These are phyloP conservation scores for Sarocladium kiliense DNA, from an alignment of 2,329 filamentous ascomycete species.

Conservation along the genomic window DNA sequence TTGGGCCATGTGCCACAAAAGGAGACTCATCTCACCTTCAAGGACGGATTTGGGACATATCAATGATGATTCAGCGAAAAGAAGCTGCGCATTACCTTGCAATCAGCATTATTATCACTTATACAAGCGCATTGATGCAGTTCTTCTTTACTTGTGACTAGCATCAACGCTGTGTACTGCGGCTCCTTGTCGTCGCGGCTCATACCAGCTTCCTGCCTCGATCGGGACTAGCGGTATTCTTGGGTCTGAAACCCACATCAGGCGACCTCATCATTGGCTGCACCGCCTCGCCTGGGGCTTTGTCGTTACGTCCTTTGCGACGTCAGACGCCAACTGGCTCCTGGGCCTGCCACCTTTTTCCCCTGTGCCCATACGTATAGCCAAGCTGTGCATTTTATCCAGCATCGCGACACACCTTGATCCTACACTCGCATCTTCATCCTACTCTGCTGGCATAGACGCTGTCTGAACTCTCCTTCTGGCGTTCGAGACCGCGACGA, in stretches of 20 bases:
- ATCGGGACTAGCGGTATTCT: not conserved
- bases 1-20: not conserved
- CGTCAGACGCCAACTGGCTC: conserved; percentile 7
- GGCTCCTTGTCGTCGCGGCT: not conserved
- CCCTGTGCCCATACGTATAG: not conserved
- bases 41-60: not conserved
- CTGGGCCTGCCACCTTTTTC: conserved; percentile 2
- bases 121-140: too few relatives aligned
- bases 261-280: conserved; percentile 3
- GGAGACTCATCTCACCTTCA: not conserved
- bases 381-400: not conserved
- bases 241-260: not conserved
- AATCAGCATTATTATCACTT: too few relatives aligned
- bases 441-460: not conserved
- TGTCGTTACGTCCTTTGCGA: conserved; percentile 8
- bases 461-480: not conserved
- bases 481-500: not conserved
- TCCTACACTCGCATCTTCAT: not conserved
- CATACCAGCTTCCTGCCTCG: not conserved
- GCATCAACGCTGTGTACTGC: too few relatives aligned
- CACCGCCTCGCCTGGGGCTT: not conserved
- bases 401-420: not conserved
- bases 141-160: too few relatives aligned
- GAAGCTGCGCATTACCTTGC: too few relatives aligned
- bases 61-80: not conserved